Evolutionary conservation across 305 asterid species (phyloP), one percentile per base, ranked within the genome.

Genomic region (Caryopteris hybrid): DNA sequence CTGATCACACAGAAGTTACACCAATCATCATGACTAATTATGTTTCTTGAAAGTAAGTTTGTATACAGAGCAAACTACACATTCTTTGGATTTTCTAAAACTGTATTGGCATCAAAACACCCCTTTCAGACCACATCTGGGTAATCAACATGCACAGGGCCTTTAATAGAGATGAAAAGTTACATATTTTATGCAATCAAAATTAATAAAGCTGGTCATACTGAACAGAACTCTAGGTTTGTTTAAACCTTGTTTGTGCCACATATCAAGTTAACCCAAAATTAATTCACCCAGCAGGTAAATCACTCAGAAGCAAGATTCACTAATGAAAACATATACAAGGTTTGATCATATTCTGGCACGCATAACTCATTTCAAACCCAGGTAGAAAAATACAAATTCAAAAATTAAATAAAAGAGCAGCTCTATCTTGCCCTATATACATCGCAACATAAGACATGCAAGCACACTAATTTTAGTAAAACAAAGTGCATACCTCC

Each of bases 401-500:
- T 21, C 23, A 2, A 66, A 42, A 6, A 12, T 6, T 8, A 9
- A 23, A 9, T 8, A 47, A 8, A 7, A 14, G 5, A 34, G 23
- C 27, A 17, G 25, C 0, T 2, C 42, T 12, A 47, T 13, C 6
- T 45, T 41, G 39, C 43, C 45, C 69, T 25, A 20, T 3, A 8
- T 31, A 50, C 18, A 50, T 11, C 13, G 34, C 14, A n/a, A 47
- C 25, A 18, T 2, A 62, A 14, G 55, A 11, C 42, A n/a, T 6
- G 16, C 11, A 29, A 58, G 7, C 8, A 47, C 27, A 61, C 7
- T 39, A 6, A 57, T 31, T 14, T 21, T 17, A 55, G 41, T 12
- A 59, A 0, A 18, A 12, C 52, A 6, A 22, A 5, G 34, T 16
- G 73, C 0, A 23, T 74, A 68, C 83, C 86, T 80, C 84, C 85